A percentile compares a stretch with the other conserved stretches of the same genome.
These are phyloP conservation scores for Blakeslea trispora DNA, from an alignment of 371 early-diverging fungal genomes.

Conservation along the genomic window DNA sequence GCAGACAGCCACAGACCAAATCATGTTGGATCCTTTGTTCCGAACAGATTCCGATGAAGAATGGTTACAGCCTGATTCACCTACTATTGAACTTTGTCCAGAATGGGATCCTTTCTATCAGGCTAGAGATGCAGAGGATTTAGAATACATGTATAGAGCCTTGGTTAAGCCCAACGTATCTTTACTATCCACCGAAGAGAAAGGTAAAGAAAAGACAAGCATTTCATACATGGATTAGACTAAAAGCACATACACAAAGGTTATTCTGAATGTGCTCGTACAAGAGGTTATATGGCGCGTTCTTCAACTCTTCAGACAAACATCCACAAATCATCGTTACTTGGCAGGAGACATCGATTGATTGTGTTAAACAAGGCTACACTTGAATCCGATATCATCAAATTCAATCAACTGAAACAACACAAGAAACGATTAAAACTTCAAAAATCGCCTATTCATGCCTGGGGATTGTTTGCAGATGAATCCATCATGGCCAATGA, in stretches of 20 bases:
- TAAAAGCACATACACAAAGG: too few species aligned
- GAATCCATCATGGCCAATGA: conserved; percentile 84
- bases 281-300: too few species aligned
- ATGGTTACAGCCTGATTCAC: conserved; percentile 38
- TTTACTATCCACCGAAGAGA: too few species aligned
- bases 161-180: conserved; percentile 8
- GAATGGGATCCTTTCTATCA: conserved; percentile 37
- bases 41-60: too few species aligned
- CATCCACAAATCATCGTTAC: too few species aligned
- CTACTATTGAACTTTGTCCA: conserved; percentile 29
- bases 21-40: too few species aligned
- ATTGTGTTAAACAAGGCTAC: conserved; percentile 36
- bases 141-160: conserved; percentile 41
- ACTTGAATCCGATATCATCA: too few species aligned
- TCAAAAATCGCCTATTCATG: conserved; percentile 87
- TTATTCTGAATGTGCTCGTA: too few species aligned
- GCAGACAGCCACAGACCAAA: too few species aligned
- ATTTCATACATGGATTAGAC: conserved; percentile 38
- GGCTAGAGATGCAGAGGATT: conserved; percentile 45
- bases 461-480: conserved; percentile 91
- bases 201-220: too few species aligned
- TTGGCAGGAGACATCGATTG: too few species aligned
- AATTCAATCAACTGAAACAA: conserved; percentile 79
- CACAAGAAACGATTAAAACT: conserved; percentile 82
- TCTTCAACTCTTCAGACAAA: too few species aligned